Percentiles rank a stretch among this genome's conserved stretches.
Conservation (phyloP, 2,329 filamentous ascomycete species). For the Hypoxylon sp. region DNA sequence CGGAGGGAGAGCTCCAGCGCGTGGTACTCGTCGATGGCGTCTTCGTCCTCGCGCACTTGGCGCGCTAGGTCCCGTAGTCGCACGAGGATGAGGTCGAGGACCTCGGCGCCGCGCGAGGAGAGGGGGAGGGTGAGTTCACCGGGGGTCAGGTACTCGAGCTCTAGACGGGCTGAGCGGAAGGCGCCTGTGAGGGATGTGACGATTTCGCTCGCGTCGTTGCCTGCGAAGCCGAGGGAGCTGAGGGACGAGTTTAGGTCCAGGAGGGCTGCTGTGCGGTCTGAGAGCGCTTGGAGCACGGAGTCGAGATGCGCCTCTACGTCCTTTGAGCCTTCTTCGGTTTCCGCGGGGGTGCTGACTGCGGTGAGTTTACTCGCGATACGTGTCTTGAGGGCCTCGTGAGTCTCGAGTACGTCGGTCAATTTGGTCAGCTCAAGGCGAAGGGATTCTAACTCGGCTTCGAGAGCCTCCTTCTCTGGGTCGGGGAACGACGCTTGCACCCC, state of each 20-base stretch:
- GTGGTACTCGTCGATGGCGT: slow-evolving; percentile 73
- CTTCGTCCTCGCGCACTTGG: slow-evolving; percentile 64
- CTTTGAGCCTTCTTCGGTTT: slow-evolving; percentile 32
- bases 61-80: slow-evolving; percentile 66
- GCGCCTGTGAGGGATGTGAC: slow-evolving; percentile 63
- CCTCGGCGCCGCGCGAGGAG: slow-evolving; percentile 66
- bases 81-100: slow-evolving; percentile 68
- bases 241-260: slow-evolving; percentile 63
- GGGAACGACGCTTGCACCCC: slow-evolving; percentile 61
- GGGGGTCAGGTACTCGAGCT: slow-evolving; percentile 73
- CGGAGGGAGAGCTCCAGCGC: slow-evolving; percentile 69
- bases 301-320: slow-evolving; percentile 62
- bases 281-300: slow-evolving; percentile 61
- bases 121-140: slow-evolving; percentile 70
- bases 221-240: slow-evolving; percentile 65
- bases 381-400: slow-evolving; percentile 61
- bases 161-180: slow-evolving; percentile 70
- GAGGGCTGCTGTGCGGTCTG: slow-evolving; percentile 65
- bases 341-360: slow-evolving; percentile 29
- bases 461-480: slow-evolving; percentile 59
- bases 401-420: slow-evolving; percentile 63
- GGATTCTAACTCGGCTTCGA: slow-evolving; percentile 64
- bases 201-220: slow-evolving; percentile 64
- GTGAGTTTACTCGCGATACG: slow-evolving; percentile 50
- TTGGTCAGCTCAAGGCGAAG: slow-evolving; percentile 65